Base-by-base conservation (phyloP, 2,329 filamentous ascomycete genomes). In the Akanthomyces uredinophilus region DNA sequence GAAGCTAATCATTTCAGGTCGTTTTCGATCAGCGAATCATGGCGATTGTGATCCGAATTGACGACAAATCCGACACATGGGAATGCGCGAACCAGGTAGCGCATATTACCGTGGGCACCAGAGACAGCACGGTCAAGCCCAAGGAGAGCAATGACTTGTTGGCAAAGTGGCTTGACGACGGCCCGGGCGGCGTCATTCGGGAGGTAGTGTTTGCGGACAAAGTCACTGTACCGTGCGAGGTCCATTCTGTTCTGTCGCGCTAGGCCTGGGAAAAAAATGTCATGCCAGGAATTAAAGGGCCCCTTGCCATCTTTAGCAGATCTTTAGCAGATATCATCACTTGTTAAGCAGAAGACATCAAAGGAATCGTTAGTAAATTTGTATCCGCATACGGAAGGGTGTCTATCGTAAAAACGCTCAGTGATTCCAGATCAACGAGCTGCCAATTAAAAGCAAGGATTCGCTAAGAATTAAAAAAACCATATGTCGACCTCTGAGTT, bases 91-190 rank as follows among this genome's bases (percentile, higher is more conserved):
- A 99, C 71, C 76, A 81, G 16, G 81, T 96, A 37, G 87, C 93
- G 13, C 95, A 99, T 72, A 85, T 99, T 64, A 99, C 95, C 0
- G 81, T 98, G 8, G 95, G 95, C 22, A 99, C 95, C 0, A 85
- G 87, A 11, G 83, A 87, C 66, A 75, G 81, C 52, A 74, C 80
- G 8, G 85, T 98, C 69, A 98, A 97, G 78, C 94, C 95, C 0
- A 93, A 90, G 75, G 94, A 99, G 79, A 96, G 93, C 77, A 99
- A 99, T 71, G 87, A 91, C 63, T 68, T 99, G 70, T 74, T 99
- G 63, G 81, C 81, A 65, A 80, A 80, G 64, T 98, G 94, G 94
- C 71, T 95, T 64, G 81, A 88, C 65, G 66, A 74, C 35, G 84
- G 83, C 1, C 75, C 68, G 1, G 73, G 73, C n/a, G 78, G 75